Evolutionary conservation across 2,329 filamentous ascomycete genomes (phyloP).

Genomic region (Clonostachys byssicola): DNA sequence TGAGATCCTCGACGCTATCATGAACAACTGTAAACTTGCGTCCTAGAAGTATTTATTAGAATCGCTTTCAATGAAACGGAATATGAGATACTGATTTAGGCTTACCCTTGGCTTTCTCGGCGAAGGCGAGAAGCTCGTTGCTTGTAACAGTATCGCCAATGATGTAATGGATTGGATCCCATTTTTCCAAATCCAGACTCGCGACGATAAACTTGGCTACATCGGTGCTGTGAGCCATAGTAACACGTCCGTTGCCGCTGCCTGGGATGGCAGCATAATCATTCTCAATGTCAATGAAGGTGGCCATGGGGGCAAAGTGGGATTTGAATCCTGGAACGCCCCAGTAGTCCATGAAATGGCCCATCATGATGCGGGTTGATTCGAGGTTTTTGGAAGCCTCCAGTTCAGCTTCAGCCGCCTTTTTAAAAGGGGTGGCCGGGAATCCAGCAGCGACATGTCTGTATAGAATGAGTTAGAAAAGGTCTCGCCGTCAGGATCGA

Average conservation of each 20-base stretch:
- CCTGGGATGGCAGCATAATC: slow-evolving; percentile 43
- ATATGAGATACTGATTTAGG: neutral
- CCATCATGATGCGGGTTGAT: slow-evolving; percentile 15
- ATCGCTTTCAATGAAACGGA: too few relatives aligned
- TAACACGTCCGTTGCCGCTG: slow-evolving; percentile 33
- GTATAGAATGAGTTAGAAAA: too few relatives aligned
- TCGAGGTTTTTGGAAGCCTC: neutral
- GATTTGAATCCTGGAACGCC: slow-evolving; percentile 24
- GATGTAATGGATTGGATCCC: slow-evolving; percentile 30
- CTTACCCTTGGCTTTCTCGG: slow-evolving; percentile 32
- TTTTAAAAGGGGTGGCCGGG: too few relatives aligned
- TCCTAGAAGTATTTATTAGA: slow-evolving; percentile 9
- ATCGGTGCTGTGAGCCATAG: slow-evolving; percentile 44
- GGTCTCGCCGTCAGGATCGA: too few relatives aligned
- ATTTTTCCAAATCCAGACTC: slow-evolving; percentile 31
- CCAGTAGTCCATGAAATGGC: slow-evolving; percentile 42
- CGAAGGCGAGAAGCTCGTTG: slow-evolving; percentile 35
- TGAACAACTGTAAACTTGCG: slow-evolving; percentile 31
- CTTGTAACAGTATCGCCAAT: slow-evolving; percentile 35
- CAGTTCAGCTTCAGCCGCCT: neutral
- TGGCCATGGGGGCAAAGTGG: slow-evolving; percentile 25
- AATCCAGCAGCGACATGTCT: too few relatives aligned
- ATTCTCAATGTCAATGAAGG: slow-evolving; percentile 34
- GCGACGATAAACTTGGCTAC: slow-evolving; percentile 39
- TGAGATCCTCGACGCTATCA: slow-evolving; percentile 26